Evolutionary conservation across 2,329 filamentous ascomycete genomes (phyloP).

Genomic region (Penicillium decumbens): DNA sequence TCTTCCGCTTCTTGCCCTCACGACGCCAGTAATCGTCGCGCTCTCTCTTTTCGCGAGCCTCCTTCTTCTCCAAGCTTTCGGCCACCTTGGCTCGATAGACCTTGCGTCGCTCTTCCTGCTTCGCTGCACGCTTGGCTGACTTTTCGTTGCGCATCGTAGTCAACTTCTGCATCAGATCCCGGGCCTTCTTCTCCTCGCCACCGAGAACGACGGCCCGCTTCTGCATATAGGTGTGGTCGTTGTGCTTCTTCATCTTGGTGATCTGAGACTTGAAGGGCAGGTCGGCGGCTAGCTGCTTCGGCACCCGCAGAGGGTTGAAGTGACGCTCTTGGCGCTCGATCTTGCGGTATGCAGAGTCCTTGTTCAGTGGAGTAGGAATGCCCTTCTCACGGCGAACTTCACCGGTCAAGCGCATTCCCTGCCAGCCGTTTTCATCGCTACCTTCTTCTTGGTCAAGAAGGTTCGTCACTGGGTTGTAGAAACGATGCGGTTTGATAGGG

Average conservation of each 20-base stretch:
- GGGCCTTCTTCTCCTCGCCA: slow-evolving; percentile 82
- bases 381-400: slow-evolving; percentile 75
- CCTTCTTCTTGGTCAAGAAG: slow-evolving; percentile 59
- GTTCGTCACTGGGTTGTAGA: slow-evolving; percentile 96
- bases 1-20: slow-evolving; percentile 76
- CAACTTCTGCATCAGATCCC: slow-evolving; percentile 88
- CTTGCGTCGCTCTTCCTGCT: slow-evolving; percentile 81
- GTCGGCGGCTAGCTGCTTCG: slow-evolving; percentile 59
- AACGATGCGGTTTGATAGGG: slow-evolving; percentile 87
- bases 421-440: slow-evolving; percentile 55
- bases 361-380: slow-evolving; percentile 70
- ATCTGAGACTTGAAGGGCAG: slow-evolving; percentile 94
- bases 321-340: slow-evolving; percentile 59
- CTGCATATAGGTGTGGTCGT: slow-evolving; percentile 81
- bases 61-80: slow-evolving; percentile 78
- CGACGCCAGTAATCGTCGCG: slow-evolving; percentile 86
- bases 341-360: slow-evolving; percentile 78
- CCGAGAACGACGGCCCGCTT: slow-evolving; percentile 86
- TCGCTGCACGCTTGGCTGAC: slow-evolving; percentile 70
- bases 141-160: slow-evolving; percentile 88
- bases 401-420: slow-evolving; percentile 88
- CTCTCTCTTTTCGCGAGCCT: slow-evolving; percentile 81
- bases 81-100: slow-evolving; percentile 78
- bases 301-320: slow-evolving; percentile 63
- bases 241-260: slow-evolving; percentile 71